A percentile compares a stretch with the other conserved stretches of the same genome.
phyloP scores from a whole-genome alignment of 345 rosid genomes.

The Populus pruinosa region DNA sequence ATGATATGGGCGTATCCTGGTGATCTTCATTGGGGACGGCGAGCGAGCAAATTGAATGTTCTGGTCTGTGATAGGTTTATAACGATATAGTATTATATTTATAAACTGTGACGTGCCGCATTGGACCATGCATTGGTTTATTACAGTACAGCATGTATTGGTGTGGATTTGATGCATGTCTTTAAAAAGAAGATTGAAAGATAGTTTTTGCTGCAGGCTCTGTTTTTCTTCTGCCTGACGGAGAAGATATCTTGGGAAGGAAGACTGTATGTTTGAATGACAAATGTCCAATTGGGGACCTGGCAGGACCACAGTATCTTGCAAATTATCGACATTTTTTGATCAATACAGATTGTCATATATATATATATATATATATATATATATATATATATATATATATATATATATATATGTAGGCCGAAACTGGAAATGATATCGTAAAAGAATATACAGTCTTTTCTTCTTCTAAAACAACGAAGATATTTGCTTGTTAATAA shows the following conservation, averaged over 20 bases:
- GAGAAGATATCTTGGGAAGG: neutral
- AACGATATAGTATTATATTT: neutral
- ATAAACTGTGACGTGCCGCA: neutral
- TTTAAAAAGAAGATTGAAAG: neutral
- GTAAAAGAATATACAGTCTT: no score
- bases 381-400: neutral
- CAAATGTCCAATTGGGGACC: neutral
- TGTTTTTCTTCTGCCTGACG: no score
- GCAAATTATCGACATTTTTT: neutral
- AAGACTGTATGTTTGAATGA: neutral
- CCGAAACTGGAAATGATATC: no score
- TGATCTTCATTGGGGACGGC: neutral
- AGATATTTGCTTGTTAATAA: neutral
- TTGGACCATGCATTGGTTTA: neutral
- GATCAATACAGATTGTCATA: neutral
- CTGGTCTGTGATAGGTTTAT: neutral
- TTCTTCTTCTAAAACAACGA: no score
- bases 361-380: neutral
- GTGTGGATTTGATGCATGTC: neutral
- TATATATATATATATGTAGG: neutral
- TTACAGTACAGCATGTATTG: neutral
- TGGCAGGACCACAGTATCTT: neutral
- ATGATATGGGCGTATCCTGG: neutral
- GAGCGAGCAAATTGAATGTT: neutral
- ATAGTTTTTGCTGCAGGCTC: neutral